Conservation (phyloP, 2,329 filamentous ascomycete genomes). For the Chaetomium sp. region DNA sequence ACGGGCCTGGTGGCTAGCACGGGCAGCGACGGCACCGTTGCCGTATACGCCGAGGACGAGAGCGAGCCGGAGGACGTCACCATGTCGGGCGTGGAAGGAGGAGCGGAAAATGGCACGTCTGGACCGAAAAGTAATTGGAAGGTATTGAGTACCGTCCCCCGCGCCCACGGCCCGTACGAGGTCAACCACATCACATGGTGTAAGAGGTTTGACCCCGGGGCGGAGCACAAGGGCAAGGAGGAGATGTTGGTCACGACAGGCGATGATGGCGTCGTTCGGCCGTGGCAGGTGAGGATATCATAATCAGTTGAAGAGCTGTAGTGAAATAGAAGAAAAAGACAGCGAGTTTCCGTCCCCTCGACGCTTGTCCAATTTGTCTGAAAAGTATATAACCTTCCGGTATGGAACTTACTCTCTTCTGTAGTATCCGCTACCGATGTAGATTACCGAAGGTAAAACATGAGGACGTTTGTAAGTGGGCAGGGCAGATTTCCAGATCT, state of each 20-base stretch:
- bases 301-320: neutral
- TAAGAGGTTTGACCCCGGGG: conserved; percentile 68
- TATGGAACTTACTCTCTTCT: neutral
- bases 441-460: neutral
- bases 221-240: conserved; percentile 59
- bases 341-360: neutral
- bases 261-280: conserved; percentile 84
- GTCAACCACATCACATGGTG: conserved; percentile 93
- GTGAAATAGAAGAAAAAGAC: neutral
- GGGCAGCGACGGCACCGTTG: conserved; percentile 81
- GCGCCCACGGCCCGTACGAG: conserved; percentile 89
- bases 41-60: conserved; percentile 70
- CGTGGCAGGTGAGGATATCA: conserved; percentile 62
- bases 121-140: conserved; percentile 61
- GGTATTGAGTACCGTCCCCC: conserved; percentile 67
- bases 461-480: neutral
- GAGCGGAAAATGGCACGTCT: neutral
- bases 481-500: neutral
- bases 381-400: too few species aligned
- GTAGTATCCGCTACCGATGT: neutral
- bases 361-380: neutral
- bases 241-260: conserved; percentile 90
- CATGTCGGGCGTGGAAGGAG: conserved; percentile 32
- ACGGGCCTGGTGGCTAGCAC: conserved; percentile 82
- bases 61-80: conserved; percentile 33